Evolutionary conservation across 2,329 filamentous ascomycete species (phyloP), one percentile per base, ranked within the genome.

Genomic region (Diaporthe australafricana): DNA sequence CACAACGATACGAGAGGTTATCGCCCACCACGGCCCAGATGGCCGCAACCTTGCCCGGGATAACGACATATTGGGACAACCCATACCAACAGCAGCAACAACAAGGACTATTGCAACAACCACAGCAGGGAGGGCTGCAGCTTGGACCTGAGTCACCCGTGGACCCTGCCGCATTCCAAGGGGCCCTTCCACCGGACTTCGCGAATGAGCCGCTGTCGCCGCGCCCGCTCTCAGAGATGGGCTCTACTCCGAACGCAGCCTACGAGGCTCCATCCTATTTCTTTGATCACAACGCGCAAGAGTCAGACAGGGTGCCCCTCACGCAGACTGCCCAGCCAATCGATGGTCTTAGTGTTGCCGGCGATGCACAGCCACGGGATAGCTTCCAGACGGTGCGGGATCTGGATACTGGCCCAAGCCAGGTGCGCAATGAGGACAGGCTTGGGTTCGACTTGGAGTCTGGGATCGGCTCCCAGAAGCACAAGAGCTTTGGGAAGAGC

Each of bases 301-400:
- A 91, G 73, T 90, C 89, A 8, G 90, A 92, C 77, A 83, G 83
- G 50, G 84, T 88, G 17, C 90, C 90, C 32, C 82, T 92, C 65
- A 89, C 88, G 17, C 83, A 84, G n/a, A 80, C 84, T 52, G 86
- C 86, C 32, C 86, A 89, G 75, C 87, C 89, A 7, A 91, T 89
- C 7, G 85, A 87, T 22, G 82, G 86, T 17, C 79, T 89, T 45
- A 78, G 80, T 50, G 82, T 85, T 22, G 81, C 76, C 6, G 74
- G 81, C 7, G 79, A 79, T 22, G 76, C 78, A 5, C 85, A 86
- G 22, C 77, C 83, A 17, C 83, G 86, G 71, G 85, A 89, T 74
- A 90, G 90, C 74, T 89, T 90, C 71, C 87, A 89, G 78, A 89
- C 87, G 0, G 83, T 89, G 22, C 86, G 85, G 1, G 86, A 87